A percentile compares a stretch with the other conserved stretches of the same genome.
phyloP scores from a whole-genome alignment of 495 filamentous ascomycete genomes.

The Bombardia bombarda region DNA sequence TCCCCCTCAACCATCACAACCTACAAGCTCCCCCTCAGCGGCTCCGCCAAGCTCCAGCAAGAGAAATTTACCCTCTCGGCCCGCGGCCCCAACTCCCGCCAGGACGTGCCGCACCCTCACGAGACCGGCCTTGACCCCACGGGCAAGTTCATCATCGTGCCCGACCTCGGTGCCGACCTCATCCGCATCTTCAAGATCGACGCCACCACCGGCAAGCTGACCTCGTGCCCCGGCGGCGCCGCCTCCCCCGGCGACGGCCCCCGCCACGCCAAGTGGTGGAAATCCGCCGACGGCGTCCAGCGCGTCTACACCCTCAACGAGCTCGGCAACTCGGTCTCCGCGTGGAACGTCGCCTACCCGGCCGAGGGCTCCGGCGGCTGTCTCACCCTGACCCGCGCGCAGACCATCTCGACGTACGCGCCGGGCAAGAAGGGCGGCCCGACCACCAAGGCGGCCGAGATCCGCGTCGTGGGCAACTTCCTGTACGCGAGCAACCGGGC shows the following conservation, averaged over 20 bases:
- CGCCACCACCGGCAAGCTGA: constrained; percentile 27
- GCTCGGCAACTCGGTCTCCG: constrained; percentile 38
- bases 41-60: constrained; percentile 26
- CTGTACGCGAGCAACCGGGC: constrained; percentile 36
- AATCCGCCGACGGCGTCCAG: constrained; percentile 20
- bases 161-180: constrained; percentile 66
- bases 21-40: constrained; percentile 27
- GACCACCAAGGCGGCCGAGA: constrained; percentile 36
- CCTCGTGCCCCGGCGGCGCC: constrained; percentile 24
- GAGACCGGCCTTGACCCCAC: constrained; percentile 61
- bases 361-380: constrained; percentile 20
- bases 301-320: constrained; percentile 40
- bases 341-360: constrained; percentile 33
- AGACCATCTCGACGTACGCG: constrained; percentile 32
- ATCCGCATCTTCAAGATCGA: constrained; percentile 55
- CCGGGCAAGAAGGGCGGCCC: constrained; percentile 23
- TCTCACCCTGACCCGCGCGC: constrained; percentile 22
- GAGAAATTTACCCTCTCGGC: constrained; percentile 47
- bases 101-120: constrained; percentile 65
- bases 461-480: constrained; percentile 32
- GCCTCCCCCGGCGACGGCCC: constrained; percentile 35
- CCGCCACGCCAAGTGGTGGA: constrained; percentile 37
- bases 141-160: constrained; percentile 52
- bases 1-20: constrained; percentile 35
- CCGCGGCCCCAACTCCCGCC: constrained; percentile 48